These are phyloP conservation scores for Boletus barrowsii DNA, from an alignment of 768 basidiomycete genomes.

Conservation along the genomic window DNA sequence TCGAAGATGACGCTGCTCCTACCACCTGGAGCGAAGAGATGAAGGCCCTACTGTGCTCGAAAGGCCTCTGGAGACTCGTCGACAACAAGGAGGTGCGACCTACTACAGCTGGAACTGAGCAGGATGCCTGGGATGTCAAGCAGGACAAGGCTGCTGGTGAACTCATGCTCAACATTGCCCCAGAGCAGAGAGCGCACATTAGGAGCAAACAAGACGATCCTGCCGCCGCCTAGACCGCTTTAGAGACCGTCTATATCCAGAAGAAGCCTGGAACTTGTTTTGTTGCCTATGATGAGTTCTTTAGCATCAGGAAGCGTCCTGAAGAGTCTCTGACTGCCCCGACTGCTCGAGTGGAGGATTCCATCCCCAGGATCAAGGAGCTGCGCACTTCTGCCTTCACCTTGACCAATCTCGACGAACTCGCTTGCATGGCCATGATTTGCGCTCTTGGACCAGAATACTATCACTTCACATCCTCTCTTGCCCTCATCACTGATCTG, in stretches of 20 bases:
- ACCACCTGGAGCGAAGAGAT: not conserved
- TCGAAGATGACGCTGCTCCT: too few relatives aligned
- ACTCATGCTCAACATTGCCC: too few relatives aligned
- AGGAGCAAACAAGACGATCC: too few relatives aligned
- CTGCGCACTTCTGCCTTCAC: not conserved
- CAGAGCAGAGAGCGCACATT: too few relatives aligned
- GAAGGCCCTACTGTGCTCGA: not conserved
- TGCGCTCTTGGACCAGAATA: not conserved
- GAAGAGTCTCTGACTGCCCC: not conserved
- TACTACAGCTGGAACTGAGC: not conserved
- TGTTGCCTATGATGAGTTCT: too few relatives aligned
- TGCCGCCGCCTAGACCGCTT: too few relatives aligned
- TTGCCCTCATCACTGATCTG: conserved; percentile 3
- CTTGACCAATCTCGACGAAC: not conserved
- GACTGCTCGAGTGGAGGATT: not conserved
- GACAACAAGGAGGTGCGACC: not conserved
- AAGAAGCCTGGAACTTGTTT: too few relatives aligned
- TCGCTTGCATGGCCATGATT: not conserved
- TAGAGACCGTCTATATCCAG: too few relatives aligned
- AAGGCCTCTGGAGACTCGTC: not conserved
- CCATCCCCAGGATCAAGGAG: conserved; percentile 8
- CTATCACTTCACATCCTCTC: not conserved
- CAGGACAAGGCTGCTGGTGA: not conserved
- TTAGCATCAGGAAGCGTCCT: too few relatives aligned
- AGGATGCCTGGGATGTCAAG: not conserved